Conservation (phyloP, 1,139 yeast species). For the Blastobotrys proliferans region DNA sequence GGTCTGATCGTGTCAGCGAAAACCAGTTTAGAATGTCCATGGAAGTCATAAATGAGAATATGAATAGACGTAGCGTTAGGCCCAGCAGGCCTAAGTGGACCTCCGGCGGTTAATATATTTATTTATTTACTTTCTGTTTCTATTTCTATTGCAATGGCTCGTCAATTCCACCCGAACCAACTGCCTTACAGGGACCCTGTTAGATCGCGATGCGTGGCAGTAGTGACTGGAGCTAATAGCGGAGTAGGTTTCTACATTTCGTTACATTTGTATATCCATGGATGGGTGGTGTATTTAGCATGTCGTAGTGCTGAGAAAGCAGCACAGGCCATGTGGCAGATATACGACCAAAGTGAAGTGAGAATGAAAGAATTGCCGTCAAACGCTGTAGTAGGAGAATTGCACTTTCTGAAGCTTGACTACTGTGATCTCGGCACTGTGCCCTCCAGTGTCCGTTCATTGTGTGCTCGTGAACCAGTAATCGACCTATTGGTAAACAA, state of each 20-base stretch:
- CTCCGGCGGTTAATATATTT: neutral
- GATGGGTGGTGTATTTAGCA: constrained; percentile 67
- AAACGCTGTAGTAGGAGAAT: constrained; percentile 46
- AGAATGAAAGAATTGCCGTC: constrained; percentile 27
- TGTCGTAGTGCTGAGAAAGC: constrained; percentile 63
- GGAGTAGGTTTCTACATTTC: constrained; percentile 80
- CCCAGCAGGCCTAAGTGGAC: constrained; percentile 9
- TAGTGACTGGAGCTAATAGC: constrained; percentile 76
- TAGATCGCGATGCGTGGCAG: constrained; percentile 49
- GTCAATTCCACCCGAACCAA: constrained; percentile 19
- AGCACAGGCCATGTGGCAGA: constrained; percentile 50
- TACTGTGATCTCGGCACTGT: constrained; percentile 57
- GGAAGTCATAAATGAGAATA: constrained; percentile 12
- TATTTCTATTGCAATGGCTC: neutral
- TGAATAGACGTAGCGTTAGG: constrained; percentile 8
- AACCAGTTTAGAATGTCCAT: constrained; percentile 11
- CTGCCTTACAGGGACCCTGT: constrained; percentile 25
- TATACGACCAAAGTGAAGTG: constrained; percentile 49
- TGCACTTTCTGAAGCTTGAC: constrained; percentile 59
- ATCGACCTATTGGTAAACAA: constrained; percentile 68
- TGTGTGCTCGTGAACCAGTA: constrained; percentile 36
- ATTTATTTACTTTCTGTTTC: neutral
- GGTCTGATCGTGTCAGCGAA: constrained; percentile 4
- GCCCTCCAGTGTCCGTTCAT: constrained; percentile 48
- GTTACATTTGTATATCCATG: constrained; percentile 72